phyloP scores from a whole-genome alignment of 257 asterid species.

The Plantago major region DNA sequence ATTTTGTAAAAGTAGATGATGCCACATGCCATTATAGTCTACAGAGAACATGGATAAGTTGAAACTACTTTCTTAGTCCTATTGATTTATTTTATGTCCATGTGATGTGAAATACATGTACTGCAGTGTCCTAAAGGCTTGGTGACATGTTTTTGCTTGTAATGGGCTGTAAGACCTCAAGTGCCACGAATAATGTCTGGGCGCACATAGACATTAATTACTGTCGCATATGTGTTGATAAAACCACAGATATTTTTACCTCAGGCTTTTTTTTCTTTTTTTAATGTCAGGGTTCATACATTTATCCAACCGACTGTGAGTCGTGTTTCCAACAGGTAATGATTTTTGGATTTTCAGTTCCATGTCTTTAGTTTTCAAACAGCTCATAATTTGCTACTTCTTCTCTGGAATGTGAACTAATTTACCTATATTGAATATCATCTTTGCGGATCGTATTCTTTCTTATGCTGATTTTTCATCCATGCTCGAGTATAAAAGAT shows the following conservation, averaged over 20 bases:
- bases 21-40: conserved; percentile 5
- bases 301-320: conserved; percentile 84
- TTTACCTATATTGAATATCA: conserved; percentile 1
- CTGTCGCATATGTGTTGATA: conserved; percentile 5
- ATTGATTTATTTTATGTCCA: not conserved
- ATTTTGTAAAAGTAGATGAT: not conserved
- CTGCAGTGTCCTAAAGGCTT: conserved; percentile 10
- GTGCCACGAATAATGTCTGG: not conserved
- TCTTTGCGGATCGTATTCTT: conserved; percentile 7
- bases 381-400: not conserved
- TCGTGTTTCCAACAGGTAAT: conserved; percentile 89
- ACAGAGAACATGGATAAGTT: not conserved
- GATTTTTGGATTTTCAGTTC: conserved; percentile 13
- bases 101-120: not conserved
- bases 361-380: conserved; percentile 12
- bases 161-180: conserved; percentile 12
- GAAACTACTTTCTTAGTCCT: not conserved
- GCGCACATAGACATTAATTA: not conserved
- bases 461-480: not conserved
- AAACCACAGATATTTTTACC: conserved; percentile 6
- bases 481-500: too few relatives aligned
- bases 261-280: conserved; percentile 16
- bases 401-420: not conserved
- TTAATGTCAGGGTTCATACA: conserved; percentile 76
- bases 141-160: conserved; percentile 2